A percentile compares a stretch with the other conserved stretches of the same genome.
phyloP scores from a whole-genome alignment of 2,329 filamentous ascomycete genomes.

The Stachybotrys chlorohalonatus region DNA sequence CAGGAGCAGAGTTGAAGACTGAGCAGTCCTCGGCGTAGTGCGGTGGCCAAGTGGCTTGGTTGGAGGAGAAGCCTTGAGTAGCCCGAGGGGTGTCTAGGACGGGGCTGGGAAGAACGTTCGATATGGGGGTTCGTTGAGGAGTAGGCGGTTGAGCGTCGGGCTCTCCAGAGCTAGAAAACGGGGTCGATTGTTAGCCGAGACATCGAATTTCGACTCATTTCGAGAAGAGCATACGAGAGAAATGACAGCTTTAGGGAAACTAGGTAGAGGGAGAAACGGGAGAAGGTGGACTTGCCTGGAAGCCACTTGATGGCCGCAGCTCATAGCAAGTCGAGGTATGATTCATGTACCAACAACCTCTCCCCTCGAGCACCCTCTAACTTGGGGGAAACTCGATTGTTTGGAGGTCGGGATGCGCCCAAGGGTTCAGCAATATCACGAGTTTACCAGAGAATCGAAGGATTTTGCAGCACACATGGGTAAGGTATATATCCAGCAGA shows the following conservation, averaged over 20 bases:
- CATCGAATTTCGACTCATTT: conserved; percentile 5
- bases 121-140: conserved; percentile 48
- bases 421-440: neutral
- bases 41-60: conserved; percentile 47
- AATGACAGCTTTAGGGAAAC: conserved; percentile 4
- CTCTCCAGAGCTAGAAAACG: conserved; percentile 48
- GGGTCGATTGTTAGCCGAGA: conserved; percentile 24
- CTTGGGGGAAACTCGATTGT: neutral
- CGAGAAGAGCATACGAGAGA: conserved; percentile 3
- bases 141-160: conserved; percentile 52
- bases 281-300: conserved; percentile 35
- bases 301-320: conserved; percentile 47
- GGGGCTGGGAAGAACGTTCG: conserved; percentile 43
- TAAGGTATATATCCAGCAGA: neutral
- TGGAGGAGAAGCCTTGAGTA: conserved; percentile 36
- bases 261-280: conserved; percentile 1
- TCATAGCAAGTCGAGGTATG: conserved; percentile 46
- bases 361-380: neutral
- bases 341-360: neutral
- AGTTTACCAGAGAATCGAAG: neutral
- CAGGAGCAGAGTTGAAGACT: conserved; percentile 56
- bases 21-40: conserved; percentile 57
- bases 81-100: conserved; percentile 48
- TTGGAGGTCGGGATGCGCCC: neutral
- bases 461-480: neutral